Conservation (phyloP, 1,284 basidiomycete genomes). For the Inonotus hispidus region DNA sequence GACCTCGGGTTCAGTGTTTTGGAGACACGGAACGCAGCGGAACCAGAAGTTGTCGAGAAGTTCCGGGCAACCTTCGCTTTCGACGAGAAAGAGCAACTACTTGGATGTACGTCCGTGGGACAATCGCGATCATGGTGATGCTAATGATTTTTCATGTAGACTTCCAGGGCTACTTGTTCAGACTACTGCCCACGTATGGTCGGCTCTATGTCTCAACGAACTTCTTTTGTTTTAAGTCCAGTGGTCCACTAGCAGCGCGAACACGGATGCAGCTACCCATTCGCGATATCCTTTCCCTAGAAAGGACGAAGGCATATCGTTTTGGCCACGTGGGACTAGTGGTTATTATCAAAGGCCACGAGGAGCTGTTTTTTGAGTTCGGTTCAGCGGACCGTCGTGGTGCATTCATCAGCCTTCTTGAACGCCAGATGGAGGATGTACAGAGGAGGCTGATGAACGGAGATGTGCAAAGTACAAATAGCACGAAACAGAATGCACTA, state of each 20-base stretch:
- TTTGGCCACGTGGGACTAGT: conserved; percentile 88
- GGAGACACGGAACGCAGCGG: conserved; percentile 58
- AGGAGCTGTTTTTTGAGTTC: conserved; percentile 97
- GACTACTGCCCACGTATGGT: conserved; percentile 82
- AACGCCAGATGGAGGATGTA: conserved; percentile 77
- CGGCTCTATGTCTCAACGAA: conserved; percentile 84
- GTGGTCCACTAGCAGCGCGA: conserved; percentile 64
- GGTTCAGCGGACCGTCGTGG: conserved; percentile 70
- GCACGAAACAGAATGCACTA: conserved; percentile 58
- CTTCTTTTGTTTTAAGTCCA: conserved; percentile 87
- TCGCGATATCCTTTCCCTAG: conserved; percentile 78
- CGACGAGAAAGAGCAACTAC: conserved; percentile 77
- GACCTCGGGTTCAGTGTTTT: conserved; percentile 75
- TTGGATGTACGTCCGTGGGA: conserved; percentile 74
- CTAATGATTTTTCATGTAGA: conserved; percentile 40
- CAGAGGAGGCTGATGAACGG: conserved; percentile 42
- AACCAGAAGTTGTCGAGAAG: conserved; percentile 65
- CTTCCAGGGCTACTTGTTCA: conserved; percentile 83
- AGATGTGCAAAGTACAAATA: conserved; percentile 37
- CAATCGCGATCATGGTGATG: neutral
- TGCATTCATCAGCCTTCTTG: conserved; percentile 69
- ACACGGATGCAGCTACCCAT: conserved; percentile 93
- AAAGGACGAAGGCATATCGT: conserved; percentile 82
- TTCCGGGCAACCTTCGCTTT: conserved; percentile 79
- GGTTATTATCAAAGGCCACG: conserved; percentile 89